These are phyloP conservation scores for Cnidoscolus chayamansa DNA, from an alignment of 441 rosid species.

Conservation along the genomic window DNA sequence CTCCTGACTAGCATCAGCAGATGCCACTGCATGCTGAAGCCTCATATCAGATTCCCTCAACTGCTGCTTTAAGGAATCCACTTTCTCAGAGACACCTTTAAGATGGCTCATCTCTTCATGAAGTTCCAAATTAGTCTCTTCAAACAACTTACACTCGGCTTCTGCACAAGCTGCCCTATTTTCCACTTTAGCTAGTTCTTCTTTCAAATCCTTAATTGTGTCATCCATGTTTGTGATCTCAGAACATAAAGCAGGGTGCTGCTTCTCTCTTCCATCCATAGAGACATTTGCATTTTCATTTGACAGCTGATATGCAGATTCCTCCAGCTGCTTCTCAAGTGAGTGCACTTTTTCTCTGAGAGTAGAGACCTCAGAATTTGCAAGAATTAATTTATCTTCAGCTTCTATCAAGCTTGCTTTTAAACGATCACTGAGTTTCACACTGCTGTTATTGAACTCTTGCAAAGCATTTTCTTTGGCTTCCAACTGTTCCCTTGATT, in stretches of 20 bases:
- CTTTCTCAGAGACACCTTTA: slow-evolving; percentile 50
- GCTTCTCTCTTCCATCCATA: slow-evolving; percentile 30
- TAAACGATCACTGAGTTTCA: slow-evolving; percentile 41
- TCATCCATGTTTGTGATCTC: slow-evolving; percentile 30
- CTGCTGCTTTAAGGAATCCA: slow-evolving; percentile 59
- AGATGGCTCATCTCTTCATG: slow-evolving; percentile 45
- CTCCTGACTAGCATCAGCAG: slow-evolving; percentile 83
- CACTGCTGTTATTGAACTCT: slow-evolving; percentile 47
- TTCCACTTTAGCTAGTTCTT: slow-evolving; percentile 41
- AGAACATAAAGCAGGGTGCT: slow-evolving; percentile 17
- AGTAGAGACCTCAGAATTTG: slow-evolving; percentile 49
- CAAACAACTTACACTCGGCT: slow-evolving; percentile 40
- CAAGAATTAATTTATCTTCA: slow-evolving; percentile 47
- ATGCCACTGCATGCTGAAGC: slow-evolving; percentile 73
- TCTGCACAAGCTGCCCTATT: slow-evolving; percentile 51
- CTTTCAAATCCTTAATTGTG: slow-evolving; percentile 41
- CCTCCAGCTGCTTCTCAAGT: slow-evolving; percentile 61
- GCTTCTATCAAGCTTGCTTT: slow-evolving; percentile 59
- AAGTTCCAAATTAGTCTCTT: slow-evolving; percentile 45
- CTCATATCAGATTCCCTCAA: slow-evolving; percentile 59
- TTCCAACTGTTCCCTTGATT: slow-evolving; percentile 45
- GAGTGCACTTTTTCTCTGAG: slow-evolving; percentile 46
- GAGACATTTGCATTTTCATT: slow-evolving; percentile 30
- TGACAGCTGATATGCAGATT: slow-evolving; percentile 36
- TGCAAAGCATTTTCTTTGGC: slow-evolving; percentile 48